Percentiles rank a stretch among this genome's conserved stretches.
These are phyloP conservation scores for Rhodosporidiobolus sp. DNA, from an alignment of 768 basidiomycete species.

Conservation along the genomic window DNA sequence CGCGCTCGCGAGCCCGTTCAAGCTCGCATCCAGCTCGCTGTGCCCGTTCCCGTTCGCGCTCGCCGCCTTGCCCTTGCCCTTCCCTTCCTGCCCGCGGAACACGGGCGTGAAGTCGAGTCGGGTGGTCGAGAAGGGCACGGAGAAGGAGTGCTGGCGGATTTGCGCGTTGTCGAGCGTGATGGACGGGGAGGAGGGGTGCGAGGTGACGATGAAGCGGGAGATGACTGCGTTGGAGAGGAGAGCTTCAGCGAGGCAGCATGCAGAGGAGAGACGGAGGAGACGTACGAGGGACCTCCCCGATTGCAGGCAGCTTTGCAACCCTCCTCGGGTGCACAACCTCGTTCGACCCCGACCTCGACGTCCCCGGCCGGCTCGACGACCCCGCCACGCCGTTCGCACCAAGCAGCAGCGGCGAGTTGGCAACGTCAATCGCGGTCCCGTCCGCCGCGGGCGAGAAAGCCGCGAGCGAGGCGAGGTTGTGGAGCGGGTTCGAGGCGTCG, in stretches of 20 bases:
- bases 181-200: not conserved
- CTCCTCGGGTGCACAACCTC: not conserved
- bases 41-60: not conserved
- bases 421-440: not conserved
- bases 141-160: slow-evolving; percentile 28
- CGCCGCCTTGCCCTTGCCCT: not conserved
- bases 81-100: not conserved
- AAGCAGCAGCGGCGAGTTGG: not conserved
- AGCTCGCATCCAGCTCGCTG: not conserved
- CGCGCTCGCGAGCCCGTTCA: too few relatives aligned
- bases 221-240: slow-evolving; percentile 3
- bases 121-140: slow-evolving; percentile 2
- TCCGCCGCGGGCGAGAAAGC: not conserved
- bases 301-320: not conserved
- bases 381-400: not conserved
- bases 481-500: not conserved
- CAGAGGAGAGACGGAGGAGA: not conserved
- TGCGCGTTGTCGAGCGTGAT: slow-evolving; percentile 15
- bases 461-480: not conserved
- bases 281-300: slow-evolving; percentile 14
- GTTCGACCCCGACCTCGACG: not conserved
- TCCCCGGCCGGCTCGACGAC: not conserved
- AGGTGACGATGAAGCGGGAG: slow-evolving; percentile 8
- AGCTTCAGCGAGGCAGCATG: too few relatives aligned
- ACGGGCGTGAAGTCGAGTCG: slow-evolving; percentile 10